Base-by-base conservation (phyloP, 768 basidiomycete genomes). In the Tricholoma terreum region DNA sequence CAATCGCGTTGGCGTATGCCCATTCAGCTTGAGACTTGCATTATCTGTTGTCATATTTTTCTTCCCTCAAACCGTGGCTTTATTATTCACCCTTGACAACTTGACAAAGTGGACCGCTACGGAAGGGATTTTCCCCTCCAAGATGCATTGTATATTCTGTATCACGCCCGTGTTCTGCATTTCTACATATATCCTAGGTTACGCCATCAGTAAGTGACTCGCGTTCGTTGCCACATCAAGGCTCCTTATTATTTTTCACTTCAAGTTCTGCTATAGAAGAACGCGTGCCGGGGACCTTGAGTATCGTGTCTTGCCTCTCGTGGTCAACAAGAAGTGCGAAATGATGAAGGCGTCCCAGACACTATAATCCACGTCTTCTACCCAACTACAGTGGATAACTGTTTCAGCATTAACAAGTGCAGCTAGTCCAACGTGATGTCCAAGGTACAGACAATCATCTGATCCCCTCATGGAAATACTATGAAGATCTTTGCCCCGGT, bases 271-370 rank as follows among this genome's bases (percentile, higher is more conserved):
- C 90, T 11, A 74, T 82, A 11, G 82, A 90, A 48, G 92, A 94
- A 69, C 85, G 92, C 54, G 82, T 94, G 8, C 88, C 90, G 4
- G 88, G n/a, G n/a, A n/a, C n/a, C n/a, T n/a, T n/a, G n/a, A n/a
- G n/a, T n/a, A n/a, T n/a, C n/a, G n/a, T n/a, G n/a, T n/a, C n/a
- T n/a, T n/a, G n/a, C n/a, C n/a, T n/a, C n/a, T n/a, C n/a, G n/a
- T n/a, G n/a, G n/a, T n/a, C n/a, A n/a, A n/a, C n/a, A n/a, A n/a
- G n/a, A n/a, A n/a, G n/a, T n/a, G n/a, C n/a, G n/a, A n/a, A n/a
- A n/a, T n/a, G n/a, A n/a, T n/a, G n/a, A n/a, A n/a, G n/a, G n/a
- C n/a, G n/a, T n/a, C n/a, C n/a, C n/a, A n/a, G n/a, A 19, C 8
- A 21, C 40, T 42, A 42, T 9, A 15, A 42, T 10, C 40, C 40